A percentile compares a stretch with the other conserved stretches of the same genome.
Conservation (phyloP, 805 yeast species). For the Barnettozyma vustinii region DNA sequence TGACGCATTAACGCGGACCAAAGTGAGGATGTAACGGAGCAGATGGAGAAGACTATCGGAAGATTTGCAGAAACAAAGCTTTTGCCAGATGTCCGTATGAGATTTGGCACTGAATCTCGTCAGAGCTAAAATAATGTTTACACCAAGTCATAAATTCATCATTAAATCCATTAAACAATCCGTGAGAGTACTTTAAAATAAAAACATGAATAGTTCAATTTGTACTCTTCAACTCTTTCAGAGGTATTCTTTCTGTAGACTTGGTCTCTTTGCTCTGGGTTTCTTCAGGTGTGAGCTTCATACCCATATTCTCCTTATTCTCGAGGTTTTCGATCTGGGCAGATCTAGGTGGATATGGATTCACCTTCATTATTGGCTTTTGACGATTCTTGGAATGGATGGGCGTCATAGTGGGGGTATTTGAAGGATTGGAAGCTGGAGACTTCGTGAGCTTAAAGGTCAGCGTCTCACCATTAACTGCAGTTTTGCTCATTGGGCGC, state of each 20-base stretch:
- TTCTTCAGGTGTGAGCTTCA: background rate
- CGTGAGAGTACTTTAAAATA: background rate
- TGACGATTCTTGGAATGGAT: slow-evolving; percentile 14
- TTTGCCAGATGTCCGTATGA: too few relatives aligned
- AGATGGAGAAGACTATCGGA: too few relatives aligned
- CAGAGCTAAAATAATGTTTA: too few relatives aligned
- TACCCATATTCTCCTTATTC: slow-evolving; percentile 9
- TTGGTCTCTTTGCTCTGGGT: background rate
- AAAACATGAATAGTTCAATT: background rate
- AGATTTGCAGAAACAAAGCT: too few relatives aligned
- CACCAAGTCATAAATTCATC: background rate
- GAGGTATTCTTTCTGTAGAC: background rate
- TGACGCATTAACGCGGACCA: too few relatives aligned
- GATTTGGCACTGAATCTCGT: too few relatives aligned
- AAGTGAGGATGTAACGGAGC: too few relatives aligned
- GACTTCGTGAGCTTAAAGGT: slow-evolving; percentile 20
- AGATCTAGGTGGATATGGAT: slow-evolving; percentile 16
- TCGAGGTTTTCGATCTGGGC: background rate
- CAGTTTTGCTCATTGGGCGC: slow-evolving; percentile 10
- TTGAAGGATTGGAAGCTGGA: background rate
- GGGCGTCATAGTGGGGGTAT: slow-evolving; percentile 9
- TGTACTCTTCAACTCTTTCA: slow-evolving; percentile 4
- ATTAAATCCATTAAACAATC: background rate
- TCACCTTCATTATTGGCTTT: slow-evolving; percentile 18
- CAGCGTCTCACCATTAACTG: slow-evolving; percentile 13